Evolutionary conservation across 768 basidiomycete genomes (phyloP), one percentile per base, ranked within the genome.

Genomic region (Leccinum disarticulatum): DNA sequence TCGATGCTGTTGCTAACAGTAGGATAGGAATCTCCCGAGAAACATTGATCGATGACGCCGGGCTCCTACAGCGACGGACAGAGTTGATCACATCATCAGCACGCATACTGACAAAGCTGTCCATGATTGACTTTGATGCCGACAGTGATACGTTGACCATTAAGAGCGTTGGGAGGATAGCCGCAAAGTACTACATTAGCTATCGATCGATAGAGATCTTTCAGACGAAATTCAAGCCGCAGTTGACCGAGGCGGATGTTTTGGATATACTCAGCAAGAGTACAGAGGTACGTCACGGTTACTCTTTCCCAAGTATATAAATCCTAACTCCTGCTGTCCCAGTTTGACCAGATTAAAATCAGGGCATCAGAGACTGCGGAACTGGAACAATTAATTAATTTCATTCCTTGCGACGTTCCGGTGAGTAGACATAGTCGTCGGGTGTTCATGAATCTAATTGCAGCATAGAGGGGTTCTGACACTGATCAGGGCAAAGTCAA

Each of bases 331-430:
- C 11, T n/a, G n/a, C 10, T 36, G 13, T 47, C 22, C 15, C 64
- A 97, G 92, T 98, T 98, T 67, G 85, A 94, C 60, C 97, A 99
- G 78, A 87, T 99, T 53, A 93, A 96, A 79, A 78, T 96, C 2
- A 85, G 97, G 52, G 96, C 98, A 69, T 87, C 87, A 28, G 97
- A 99, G 72, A 75, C 87, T 31, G 81, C 88, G 57, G 97, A 99
- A 70, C 79, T 99, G 5, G 84, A 90, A 64, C 73, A 77, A 50
- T 73, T 98, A 56, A 80, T 86, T 77, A 81, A 84, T 56, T 76
- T 76, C 28, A 77, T 87, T 59, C 95, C 93, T 0, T 95, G 95
- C 71, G 85, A 86, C 56, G 90, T 95, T 30, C 85, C 85, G 78
- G 93, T 91, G 61, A 64, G 77, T 70, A 52, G 4, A 46, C 9